A percentile compares a stretch with the other conserved stretches of the same genome.
phyloP scores from a whole-genome alignment of 192 early-diverging fungal genomes.

The Linnemannia exigua region DNA sequence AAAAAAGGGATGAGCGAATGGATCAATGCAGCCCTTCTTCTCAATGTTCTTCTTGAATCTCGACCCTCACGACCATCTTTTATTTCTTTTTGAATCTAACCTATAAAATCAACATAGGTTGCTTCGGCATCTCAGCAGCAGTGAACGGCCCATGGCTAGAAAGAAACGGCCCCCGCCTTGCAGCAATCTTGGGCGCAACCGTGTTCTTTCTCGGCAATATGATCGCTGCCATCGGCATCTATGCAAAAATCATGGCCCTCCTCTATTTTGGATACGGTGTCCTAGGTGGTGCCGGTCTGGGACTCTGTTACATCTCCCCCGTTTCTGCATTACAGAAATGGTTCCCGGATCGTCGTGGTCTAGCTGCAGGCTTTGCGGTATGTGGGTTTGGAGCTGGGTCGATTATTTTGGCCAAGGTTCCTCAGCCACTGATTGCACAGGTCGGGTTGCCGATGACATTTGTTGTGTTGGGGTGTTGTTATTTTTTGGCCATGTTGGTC shows the following conservation, averaged over 20 bases:
- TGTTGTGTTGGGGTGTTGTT: constrained; percentile 73
- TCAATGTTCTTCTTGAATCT: background rate
- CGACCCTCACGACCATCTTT: background rate
- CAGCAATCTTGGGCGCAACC: constrained; percentile 61
- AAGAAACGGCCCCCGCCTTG: constrained; percentile 65
- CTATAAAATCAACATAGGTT: constrained; percentile 21
- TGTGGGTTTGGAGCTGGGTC: constrained; percentile 84
- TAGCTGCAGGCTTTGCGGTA: constrained; percentile 77
- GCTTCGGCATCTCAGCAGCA: constrained; percentile 71
- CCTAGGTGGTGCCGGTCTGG: constrained; percentile 71
- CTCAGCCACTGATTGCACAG: constrained; percentile 70
- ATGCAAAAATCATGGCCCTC: constrained; percentile 65
- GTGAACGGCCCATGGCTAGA: constrained; percentile 75
- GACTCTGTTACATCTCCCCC: constrained; percentile 74
- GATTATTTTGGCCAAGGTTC: constrained; percentile 77
- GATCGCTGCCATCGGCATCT: constrained; percentile 69
- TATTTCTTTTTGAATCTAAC: background rate
- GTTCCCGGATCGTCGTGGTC: constrained; percentile 74
- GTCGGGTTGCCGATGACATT: constrained; percentile 72
- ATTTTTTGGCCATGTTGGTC: constrained; percentile 71
- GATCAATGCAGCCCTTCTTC: too few species aligned
- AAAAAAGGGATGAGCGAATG: too few species aligned
- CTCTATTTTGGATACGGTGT: constrained; percentile 78
- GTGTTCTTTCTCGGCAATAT: constrained; percentile 70
- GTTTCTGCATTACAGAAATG: constrained; percentile 74